Percentiles rank a stretch among this genome's conserved stretches.
Conservation (phyloP, 208 protist genomes). For the Leishmania amazonensis region DNA sequence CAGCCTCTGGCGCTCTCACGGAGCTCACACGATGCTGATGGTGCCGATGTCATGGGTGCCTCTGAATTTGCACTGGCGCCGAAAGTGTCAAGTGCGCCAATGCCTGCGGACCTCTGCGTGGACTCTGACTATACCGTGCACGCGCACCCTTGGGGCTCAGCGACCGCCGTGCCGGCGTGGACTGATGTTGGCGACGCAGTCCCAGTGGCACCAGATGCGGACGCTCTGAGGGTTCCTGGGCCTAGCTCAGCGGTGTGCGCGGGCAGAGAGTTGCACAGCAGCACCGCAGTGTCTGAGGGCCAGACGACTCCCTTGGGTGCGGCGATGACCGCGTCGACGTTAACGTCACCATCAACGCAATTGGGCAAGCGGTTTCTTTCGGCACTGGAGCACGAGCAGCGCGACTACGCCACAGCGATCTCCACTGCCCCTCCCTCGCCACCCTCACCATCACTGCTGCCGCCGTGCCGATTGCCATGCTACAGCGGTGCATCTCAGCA, state of each 20-base stretch:
- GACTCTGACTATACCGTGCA: neutral
- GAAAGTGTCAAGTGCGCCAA: neutral
- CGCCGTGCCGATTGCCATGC: neutral
- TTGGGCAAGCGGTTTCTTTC: constrained; percentile 14
- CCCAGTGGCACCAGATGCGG: neutral
- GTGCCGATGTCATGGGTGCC: neutral
- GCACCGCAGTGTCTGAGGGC: neutral
- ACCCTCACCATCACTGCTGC: neutral
- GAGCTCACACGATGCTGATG: neutral
- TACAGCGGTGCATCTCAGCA: neutral
- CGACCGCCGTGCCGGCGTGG: neutral
- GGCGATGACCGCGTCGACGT: neutral
- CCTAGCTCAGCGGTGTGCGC: neutral
- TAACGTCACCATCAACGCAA: neutral
- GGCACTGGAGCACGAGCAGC: constrained; percentile 17
- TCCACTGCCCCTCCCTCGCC: neutral
- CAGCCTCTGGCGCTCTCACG: constrained; percentile 1
- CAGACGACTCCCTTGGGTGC: no score
- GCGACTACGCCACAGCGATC: constrained; percentile 2
- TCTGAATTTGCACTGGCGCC: neutral
- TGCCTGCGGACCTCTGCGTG: no score
- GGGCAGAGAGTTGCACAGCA: neutral
- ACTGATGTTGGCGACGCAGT: neutral
- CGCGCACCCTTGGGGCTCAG: neutral
- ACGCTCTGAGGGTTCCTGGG: neutral